Base-by-base conservation (phyloP, 192 early-diverging fungal species). In the Mortierella alpina region DNA sequence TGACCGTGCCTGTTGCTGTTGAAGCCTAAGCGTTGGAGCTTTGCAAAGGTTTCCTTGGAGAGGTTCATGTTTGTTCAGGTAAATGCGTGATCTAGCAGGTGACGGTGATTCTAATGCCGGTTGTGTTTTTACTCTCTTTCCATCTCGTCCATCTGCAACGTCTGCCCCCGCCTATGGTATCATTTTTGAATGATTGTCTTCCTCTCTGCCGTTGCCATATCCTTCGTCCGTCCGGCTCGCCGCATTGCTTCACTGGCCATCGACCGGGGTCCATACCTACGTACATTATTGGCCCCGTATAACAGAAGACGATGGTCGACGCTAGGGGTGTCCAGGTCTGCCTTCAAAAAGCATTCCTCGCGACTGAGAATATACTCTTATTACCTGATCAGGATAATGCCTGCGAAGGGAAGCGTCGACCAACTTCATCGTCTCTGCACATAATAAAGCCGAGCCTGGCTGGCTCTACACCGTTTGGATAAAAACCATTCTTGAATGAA, bases 291-390 rank as follows among this genome's bases (percentile, higher is more conserved):
- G 8, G 44, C 10, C 51, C 22, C 57, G 2, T 48, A 18, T 42
- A 23, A 63, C 42, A 50, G 40, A 22, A 65, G 47, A 51, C 61
- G 23, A 53, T 49, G 77, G 75, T 83, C 72, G 59, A 70, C 57
- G 74, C 84, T 84, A 82, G 84, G 74, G 84, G 84, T 78, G 84
- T 64, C 60, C 31, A 15, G 46, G 40, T 31, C 22, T 31, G 69
- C 51, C 59, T 61, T 39, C 59, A 53, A 55, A 59, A 60, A 31
- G 59, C 41, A 42, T 64, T 12, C 55, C 45, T 53, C 22, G 51
- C 60, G 84, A 68, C 84, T 84, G 84, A 86, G 84, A 86, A 63
- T 31, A 85, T 78, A 85, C 84, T 63, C 84, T 83, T 60, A 83
- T 11, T 48, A 83, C 84, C 84, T 80, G 84, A 85, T 85, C 84